Percentiles rank a stretch among this genome's conserved stretches.
phyloP scores from a whole-genome alignment of 306 rosid genomes.

The Malus sieversii region DNA sequence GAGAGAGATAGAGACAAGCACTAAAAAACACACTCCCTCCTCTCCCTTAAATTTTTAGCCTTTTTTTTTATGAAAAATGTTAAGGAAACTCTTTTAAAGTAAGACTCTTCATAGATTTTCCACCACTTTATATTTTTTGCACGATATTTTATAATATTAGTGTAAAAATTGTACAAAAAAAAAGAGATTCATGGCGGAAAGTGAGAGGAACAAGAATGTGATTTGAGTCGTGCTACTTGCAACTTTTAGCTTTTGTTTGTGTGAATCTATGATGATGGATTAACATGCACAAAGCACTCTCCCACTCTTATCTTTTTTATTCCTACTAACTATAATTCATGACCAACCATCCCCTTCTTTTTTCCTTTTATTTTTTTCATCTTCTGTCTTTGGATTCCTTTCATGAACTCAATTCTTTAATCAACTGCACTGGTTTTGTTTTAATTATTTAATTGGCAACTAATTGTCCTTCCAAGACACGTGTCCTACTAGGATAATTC shows the following conservation, averaged over 20 bases:
- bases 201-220: conserved; percentile 2
- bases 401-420: neutral
- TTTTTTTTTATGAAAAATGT: too few relatives aligned
- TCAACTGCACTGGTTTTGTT: too few relatives aligned
- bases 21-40: neutral
- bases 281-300: conserved; percentile 30
- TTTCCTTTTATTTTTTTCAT: neutral
- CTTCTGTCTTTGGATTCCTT: conserved; percentile 15
- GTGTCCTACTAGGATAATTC: neutral
- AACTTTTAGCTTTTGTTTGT: conserved; percentile 29
- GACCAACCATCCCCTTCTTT: conserved; percentile 8
- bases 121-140: too few relatives aligned
- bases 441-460: neutral
- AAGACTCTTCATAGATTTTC: fast-evolving
- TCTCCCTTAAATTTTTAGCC: neutral
- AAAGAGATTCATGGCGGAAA: neutral
- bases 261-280: conserved; percentile 35
- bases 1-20: conserved; percentile 16
- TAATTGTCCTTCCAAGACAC: neutral
- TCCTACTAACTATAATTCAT: conserved; percentile 5
- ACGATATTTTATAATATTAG: too few relatives aligned
- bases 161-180: too few relatives aligned
- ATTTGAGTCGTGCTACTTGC: conserved; percentile 11
- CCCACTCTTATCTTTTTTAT: neutral
- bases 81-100: too few relatives aligned